Conservation (phyloP, 73 alveolate genomes). For the Tetrahymena elliotti region DNA sequence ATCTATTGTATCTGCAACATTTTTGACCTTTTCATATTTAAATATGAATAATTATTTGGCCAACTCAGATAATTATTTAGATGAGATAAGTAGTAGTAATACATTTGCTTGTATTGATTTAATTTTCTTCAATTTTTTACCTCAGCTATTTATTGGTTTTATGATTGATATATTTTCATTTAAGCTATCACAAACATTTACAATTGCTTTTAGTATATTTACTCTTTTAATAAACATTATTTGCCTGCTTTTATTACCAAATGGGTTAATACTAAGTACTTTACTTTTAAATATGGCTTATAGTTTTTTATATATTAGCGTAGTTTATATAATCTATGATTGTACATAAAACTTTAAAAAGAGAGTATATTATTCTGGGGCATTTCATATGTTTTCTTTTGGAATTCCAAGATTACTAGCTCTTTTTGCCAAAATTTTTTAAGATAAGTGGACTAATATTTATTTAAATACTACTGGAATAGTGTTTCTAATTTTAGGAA, state of each 20-base stretch:
- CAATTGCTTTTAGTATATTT: not conserved
- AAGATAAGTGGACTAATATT: not conserved
- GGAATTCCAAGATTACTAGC: not conserved
- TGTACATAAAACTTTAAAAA: not conserved
- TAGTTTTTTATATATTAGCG: not conserved
- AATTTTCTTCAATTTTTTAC: too few species aligned
- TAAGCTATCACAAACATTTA: not conserved
- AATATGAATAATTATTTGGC: not conserved
- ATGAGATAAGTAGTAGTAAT: not conserved
- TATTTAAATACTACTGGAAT: not conserved
- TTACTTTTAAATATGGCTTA: not conserved
- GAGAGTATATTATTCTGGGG: not conserved
- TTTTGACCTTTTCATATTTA: not conserved
- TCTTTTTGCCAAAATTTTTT: too few species aligned
- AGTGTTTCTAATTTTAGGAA: not conserved
- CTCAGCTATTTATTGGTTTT: not conserved
- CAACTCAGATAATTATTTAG: too few species aligned
- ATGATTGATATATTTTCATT: not conserved
- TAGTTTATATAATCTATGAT: not conserved
- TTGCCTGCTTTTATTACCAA: not conserved
- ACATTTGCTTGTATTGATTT: too few species aligned
- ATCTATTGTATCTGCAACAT: not conserved
- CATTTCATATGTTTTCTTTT: not conserved
- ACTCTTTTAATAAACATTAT: not conserved
- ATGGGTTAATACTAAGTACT: not conserved